A percentile compares a stretch with the other conserved stretches of the same genome.
Conservation (phyloP, 2,329 filamentous ascomycete genomes). For the Alternaria dauci region DNA sequence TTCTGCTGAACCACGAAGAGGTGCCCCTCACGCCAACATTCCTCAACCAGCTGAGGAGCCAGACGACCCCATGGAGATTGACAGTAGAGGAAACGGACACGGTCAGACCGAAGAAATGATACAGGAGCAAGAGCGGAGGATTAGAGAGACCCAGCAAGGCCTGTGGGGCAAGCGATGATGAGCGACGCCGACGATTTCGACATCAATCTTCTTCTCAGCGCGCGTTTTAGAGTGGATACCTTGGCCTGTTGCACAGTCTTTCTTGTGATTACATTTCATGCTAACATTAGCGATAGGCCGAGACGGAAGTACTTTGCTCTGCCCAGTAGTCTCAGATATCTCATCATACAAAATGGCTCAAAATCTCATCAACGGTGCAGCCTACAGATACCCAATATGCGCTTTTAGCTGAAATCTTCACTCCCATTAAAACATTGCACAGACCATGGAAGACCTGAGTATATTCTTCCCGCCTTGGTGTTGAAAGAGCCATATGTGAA, state of each 20-base stretch:
- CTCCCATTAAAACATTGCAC: not conserved
- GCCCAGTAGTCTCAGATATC: not conserved
- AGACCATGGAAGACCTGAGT: not conserved
- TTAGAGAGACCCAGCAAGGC: constrained; percentile 66
- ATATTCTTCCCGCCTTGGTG: not conserved
- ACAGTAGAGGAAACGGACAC: constrained; percentile 65
- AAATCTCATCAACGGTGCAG: not conserved
- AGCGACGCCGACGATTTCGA: not conserved
- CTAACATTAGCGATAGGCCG: not conserved
- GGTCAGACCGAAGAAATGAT: constrained; percentile 71
- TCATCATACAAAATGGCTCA: not conserved
- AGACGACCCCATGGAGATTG: constrained; percentile 56
- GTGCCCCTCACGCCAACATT: constrained; percentile 44
- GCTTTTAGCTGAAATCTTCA: not conserved
- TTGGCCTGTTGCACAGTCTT: not conserved
- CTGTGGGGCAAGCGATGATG: constrained; percentile 58
- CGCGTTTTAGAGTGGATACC: constrained; percentile 3
- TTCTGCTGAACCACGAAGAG: constrained; percentile 61
- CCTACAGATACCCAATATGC: not conserved
- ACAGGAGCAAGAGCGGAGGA: constrained; percentile 65
- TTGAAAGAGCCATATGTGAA: not conserved
- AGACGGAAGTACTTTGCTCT: not conserved
- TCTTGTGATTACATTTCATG: not conserved
- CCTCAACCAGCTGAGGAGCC: constrained; percentile 46
- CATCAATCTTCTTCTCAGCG: not conserved